Evolutionary conservation across 2,329 filamentous ascomycete genomes (phyloP), one percentile per base, ranked within the genome.

Genomic region (Dactylonectria estremocensis): DNA sequence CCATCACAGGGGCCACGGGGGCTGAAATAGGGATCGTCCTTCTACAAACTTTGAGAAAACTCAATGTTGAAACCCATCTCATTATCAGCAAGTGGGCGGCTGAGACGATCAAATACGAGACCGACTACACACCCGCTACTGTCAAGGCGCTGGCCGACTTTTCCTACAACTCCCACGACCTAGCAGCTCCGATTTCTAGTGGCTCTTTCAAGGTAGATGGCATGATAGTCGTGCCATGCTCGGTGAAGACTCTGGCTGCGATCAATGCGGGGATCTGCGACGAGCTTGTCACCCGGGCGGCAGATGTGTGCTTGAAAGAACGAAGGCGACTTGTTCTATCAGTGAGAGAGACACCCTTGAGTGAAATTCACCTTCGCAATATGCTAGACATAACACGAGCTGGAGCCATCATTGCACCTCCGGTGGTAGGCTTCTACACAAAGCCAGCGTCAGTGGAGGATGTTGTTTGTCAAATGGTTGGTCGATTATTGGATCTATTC

Each of bases 201-300:
- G 71, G 71, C 14, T 72, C 71, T 8, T 73, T 65, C 18, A 53
- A 45, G 16, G 52, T 72, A 14, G 80, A 83, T 61, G 83, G 83
- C 14, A 87, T 87, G 85, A 83, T 86, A n/a, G 73, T 87, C 2
- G 80, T 83, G 0, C 83, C 81, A 0, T 87, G 85, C 74, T 83
- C 80, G 50, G 83, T 87, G 80, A 86, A 86, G 72, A 86, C 84
- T 1, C 75, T 86, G 5, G 83, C 84, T 0, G 81, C 78, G 0
- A 80, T 87, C 10, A 74, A 78, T n/a, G 74, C 77, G 0, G 84
- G 84, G 0, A 82, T 81, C 58, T 82, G 83, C 58, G 82, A 85
- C 45, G 84, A 86, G 64, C 69, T 87, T 6, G 83, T 86, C 40
- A 77, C 83, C 0, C 76, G 84, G 1, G 81, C 83, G 0, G 85